Conservation (phyloP, 148 eudicot species). For the Chenopodium formosanum region DNA sequence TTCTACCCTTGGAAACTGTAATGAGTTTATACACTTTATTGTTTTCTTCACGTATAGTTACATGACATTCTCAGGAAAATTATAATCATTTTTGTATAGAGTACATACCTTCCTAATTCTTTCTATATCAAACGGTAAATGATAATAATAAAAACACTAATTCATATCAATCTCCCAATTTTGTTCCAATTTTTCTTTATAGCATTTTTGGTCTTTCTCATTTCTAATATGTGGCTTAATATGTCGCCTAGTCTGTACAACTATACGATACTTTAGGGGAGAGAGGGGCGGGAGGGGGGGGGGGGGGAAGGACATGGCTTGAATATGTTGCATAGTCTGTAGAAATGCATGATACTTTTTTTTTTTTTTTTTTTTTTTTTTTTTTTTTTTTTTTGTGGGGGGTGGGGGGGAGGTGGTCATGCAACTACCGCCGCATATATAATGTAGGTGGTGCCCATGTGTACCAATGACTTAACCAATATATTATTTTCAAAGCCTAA, state of each 20-base stretch:
- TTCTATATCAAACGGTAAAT: conserved; percentile 18
- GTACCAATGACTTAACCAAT: background rate
- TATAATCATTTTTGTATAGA: conserved; percentile 40
- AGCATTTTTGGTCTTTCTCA: background rate
- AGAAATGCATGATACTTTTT: too few species aligned
- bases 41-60: conserved; percentile 27
- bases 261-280: background rate
- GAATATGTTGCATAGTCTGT: too few species aligned
- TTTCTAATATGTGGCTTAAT: background rate
- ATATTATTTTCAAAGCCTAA: background rate
- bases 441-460: background rate
- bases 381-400: too few species aligned
- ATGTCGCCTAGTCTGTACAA: background rate
- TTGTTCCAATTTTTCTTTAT: background rate
- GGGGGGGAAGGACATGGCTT: too few species aligned
- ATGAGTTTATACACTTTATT: conserved; percentile 20
- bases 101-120: conserved; percentile 27
- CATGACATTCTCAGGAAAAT: conserved; percentile 28
- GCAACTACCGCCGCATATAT: background rate
- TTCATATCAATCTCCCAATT: background rate
- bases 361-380: too few species aligned
- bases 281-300: background rate
- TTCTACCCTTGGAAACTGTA: conserved; percentile 85
- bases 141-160: conserved; percentile 13
- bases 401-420: background rate